These are phyloP conservation scores for Perkinsus olseni DNA, from an alignment of 169 alveolate species.

Conservation along the genomic window DNA sequence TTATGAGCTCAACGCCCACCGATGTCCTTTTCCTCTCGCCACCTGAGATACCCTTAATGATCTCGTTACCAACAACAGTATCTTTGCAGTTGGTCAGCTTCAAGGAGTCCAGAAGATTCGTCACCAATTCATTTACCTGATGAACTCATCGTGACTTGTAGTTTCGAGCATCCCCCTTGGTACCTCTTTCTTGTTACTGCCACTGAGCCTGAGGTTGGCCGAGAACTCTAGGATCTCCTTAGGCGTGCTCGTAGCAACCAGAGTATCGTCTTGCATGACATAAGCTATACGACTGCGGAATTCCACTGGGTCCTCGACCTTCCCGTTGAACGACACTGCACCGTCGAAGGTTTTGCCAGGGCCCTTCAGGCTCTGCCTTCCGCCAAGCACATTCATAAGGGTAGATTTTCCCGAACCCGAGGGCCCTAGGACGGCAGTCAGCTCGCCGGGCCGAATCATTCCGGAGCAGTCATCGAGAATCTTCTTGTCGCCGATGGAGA, in stretches of 20 bases:
- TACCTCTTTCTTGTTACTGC: background rate
- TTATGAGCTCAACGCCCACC: constrained; percentile 72
- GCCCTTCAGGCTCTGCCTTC: constrained; percentile 33
- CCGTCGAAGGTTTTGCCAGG: constrained; percentile 13
- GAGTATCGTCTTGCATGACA: constrained; percentile 64
- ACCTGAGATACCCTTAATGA: constrained; percentile 62
- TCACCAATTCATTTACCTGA: background rate
- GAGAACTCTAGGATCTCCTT: constrained; percentile 61
- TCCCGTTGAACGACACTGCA: constrained; percentile 17
- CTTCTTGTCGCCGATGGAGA: background rate
- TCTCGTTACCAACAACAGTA: constrained; percentile 53
- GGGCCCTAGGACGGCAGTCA: constrained; percentile 44
- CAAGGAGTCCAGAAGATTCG: constrained; percentile 23
- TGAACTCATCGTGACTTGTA: background rate
- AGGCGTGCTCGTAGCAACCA: constrained; percentile 53
- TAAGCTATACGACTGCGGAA: constrained; percentile 39
- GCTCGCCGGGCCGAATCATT: constrained; percentile 38
- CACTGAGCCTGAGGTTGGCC: constrained; percentile 42
- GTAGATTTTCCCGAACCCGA: constrained; percentile 83
- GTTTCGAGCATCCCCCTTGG: background rate
- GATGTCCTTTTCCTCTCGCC: constrained; percentile 77
- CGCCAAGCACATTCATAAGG: constrained; percentile 62
- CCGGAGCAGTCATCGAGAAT: constrained; percentile 2
- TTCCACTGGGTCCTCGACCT: constrained; percentile 14
- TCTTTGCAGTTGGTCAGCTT: constrained; percentile 34